Base-by-base conservation (phyloP, 805 yeast species). In the Saccharomycopsis capsularis region DNA sequence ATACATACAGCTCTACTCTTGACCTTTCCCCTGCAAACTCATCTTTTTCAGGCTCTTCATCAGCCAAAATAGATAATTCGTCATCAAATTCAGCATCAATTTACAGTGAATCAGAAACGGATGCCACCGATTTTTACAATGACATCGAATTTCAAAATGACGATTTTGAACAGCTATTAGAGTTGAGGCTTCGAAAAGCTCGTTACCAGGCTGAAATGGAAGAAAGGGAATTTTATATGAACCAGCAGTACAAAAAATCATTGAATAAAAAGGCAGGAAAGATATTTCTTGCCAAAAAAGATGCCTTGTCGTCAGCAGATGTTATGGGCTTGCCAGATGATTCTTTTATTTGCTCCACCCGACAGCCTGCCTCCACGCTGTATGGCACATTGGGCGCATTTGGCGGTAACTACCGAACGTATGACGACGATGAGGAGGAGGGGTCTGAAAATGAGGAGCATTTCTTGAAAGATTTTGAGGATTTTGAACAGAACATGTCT, bases 81-180 rank as follows among this genome's bases (percentile, higher is more conserved):
- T 41, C 48, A 2, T 46, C 30, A 21, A 37, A 25, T 16, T 40
- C 51, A 3, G 49, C 52, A 15, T 53, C 56, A 2, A 21, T 36
- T 7, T 53, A 53, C 34, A 50, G 54, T 40, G 56, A 53, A 36
- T 46, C 56, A 7, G 56, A 49, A 30, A 42, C 48, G 5, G 55
- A 52, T 7, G 32, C 46, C 13, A 47, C 46, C 3, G 50, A 53
- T 50, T 53, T 37, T 30, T 45, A 50, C 36, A 46, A 51, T 23
- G 56, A 46, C 24, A 50, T 53, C 16, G 47, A 53, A 25, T 18
- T 53, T 16, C 51, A 47, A 18, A 40, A 38, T 22, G 49, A 53
- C 23, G 51, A 53, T 41, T 50, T 50, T 35, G 51, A 50, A 22
- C 21, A 47, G 32, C 37, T 53, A 30, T 32, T 53, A 18, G 53